Evolutionary conservation across 2,329 filamentous ascomycete genomes (phyloP).

Genomic region (Sphaerulina musiva): DNA sequence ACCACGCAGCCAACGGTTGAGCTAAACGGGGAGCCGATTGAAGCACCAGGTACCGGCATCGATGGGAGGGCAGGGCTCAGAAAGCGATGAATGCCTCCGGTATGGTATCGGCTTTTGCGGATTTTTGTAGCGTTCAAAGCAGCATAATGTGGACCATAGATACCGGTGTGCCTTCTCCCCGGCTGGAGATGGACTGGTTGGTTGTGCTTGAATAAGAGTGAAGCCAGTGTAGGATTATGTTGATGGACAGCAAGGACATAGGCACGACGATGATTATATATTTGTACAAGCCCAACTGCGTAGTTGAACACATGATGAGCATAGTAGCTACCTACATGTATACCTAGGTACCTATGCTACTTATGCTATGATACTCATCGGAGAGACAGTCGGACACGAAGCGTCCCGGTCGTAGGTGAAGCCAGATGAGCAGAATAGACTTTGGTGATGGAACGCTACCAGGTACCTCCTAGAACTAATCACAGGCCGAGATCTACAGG

Average conservation of each 20-base stretch:
- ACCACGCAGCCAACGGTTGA: constrained; percentile 15
- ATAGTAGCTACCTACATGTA: too few species aligned
- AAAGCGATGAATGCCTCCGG: constrained; percentile 5
- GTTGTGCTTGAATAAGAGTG: neutral
- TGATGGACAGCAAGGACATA: neutral
- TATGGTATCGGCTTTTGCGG: neutral
- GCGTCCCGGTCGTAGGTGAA: too few species aligned
- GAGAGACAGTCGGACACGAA: too few species aligned
- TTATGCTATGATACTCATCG: too few species aligned
- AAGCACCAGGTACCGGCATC: constrained; percentile 15
- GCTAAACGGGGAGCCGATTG: constrained; percentile 20
- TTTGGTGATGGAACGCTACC: neutral
- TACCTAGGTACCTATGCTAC: too few species aligned
- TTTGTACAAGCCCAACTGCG: neutral
- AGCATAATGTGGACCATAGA: neutral
- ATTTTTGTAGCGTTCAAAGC: constrained; percentile 11
- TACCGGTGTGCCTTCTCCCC: neutral
- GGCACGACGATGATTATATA: neutral
- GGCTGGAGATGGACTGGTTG: neutral
- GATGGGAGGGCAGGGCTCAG: constrained; percentile 13
- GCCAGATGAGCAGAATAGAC: neutral
- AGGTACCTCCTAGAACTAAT: too few species aligned
- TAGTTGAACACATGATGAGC: too few species aligned
- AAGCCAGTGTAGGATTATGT: neutral
- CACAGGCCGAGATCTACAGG: too few species aligned